Evolutionary conservation across 2,329 filamentous ascomycete species (phyloP).

Genomic region (Diaporthe sp.): DNA sequence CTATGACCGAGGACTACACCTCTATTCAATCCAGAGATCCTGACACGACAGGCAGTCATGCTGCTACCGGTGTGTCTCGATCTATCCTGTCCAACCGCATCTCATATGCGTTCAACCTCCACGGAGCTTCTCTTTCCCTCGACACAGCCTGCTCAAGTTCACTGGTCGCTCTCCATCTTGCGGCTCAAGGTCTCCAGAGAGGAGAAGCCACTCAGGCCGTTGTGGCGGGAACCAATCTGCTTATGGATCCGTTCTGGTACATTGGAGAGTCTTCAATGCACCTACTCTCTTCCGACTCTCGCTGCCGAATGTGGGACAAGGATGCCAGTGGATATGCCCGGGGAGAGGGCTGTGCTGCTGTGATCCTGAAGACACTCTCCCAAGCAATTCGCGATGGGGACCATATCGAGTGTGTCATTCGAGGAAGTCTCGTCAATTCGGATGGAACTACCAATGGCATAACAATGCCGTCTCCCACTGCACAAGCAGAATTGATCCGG

Average conservation of each 20-base stretch:
- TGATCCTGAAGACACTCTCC: conserved; percentile 66
- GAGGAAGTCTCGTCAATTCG: conserved; percentile 61
- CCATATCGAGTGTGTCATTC: conserved; percentile 60
- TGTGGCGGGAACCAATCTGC: neutral
- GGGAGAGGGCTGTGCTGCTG: conserved; percentile 65
- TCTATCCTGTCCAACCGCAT: conserved; percentile 66
- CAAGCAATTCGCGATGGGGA: conserved; percentile 66
- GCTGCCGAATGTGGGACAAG: conserved; percentile 60
- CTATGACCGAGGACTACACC: neutral
- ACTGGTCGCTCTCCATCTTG: conserved; percentile 64
- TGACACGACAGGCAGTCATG: neutral
- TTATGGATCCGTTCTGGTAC: neutral
- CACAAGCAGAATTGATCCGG: conserved; percentile 56
- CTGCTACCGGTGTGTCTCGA: neutral
- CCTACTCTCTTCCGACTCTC: neutral
- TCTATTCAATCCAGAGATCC: neutral
- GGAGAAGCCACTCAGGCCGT: conserved; percentile 55
- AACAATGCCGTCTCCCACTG: conserved; percentile 62
- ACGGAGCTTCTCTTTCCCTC: conserved; percentile 65
- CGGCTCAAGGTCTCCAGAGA: conserved; percentile 61
- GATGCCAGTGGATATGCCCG: conserved; percentile 69
- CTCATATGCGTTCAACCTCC: conserved; percentile 68
- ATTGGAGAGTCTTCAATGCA: neutral
- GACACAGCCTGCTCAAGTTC: conserved; percentile 68
- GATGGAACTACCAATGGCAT: conserved; percentile 67